Evolutionary conservation across 176 grass and related monocot species (phyloP).

Genomic region (Canna indica): DNA sequence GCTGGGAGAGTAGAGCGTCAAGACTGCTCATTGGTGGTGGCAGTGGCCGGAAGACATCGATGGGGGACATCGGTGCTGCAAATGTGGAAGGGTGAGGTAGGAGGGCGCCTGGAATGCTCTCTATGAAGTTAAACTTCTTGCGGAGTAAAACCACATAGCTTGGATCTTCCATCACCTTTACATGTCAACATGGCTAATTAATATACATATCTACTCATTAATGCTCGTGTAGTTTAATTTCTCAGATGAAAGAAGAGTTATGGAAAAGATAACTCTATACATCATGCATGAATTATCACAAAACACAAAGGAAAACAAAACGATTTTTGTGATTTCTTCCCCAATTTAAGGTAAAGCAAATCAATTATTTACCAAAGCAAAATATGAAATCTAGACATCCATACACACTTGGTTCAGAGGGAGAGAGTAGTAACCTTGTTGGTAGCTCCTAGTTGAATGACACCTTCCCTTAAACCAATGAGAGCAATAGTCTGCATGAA

Average conservation of each 20-base stretch:
- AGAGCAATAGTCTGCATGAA: slow-evolving; percentile 89
- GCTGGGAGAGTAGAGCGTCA: slow-evolving; percentile 88
- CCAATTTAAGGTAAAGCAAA: too few species aligned
- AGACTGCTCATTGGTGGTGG: slow-evolving; percentile 98
- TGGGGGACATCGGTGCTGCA: too few species aligned
- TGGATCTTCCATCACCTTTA: slow-evolving; percentile 64
- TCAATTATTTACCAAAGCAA: slow-evolving; percentile 7
- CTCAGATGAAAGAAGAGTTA: too few species aligned
- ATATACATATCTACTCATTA: too few species aligned
- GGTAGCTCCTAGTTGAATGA: slow-evolving; percentile 87
- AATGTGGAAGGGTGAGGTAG: slow-evolving; percentile 89
- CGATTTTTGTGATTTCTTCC: background rate
- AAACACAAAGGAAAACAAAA: too few species aligned
- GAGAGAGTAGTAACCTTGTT: slow-evolving; percentile 47
- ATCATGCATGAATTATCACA: too few species aligned
- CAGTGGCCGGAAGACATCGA: slow-evolving; percentile 64
- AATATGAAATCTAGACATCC: slow-evolving; percentile 9
- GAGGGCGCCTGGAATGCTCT: slow-evolving; percentile 90
- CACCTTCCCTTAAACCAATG: slow-evolving; percentile 85
- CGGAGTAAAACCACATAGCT: slow-evolving; percentile 81
- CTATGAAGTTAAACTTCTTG: slow-evolving; percentile 83
- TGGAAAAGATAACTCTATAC: too few species aligned
- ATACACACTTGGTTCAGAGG: slow-evolving; percentile 14
- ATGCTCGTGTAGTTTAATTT: too few species aligned
- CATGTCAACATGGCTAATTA: background rate